Percentiles rank a stretch among this genome's conserved stretches.
phyloP scores from a whole-genome alignment of 1,139 yeast genomes.

The Candida frijolesensis region DNA sequence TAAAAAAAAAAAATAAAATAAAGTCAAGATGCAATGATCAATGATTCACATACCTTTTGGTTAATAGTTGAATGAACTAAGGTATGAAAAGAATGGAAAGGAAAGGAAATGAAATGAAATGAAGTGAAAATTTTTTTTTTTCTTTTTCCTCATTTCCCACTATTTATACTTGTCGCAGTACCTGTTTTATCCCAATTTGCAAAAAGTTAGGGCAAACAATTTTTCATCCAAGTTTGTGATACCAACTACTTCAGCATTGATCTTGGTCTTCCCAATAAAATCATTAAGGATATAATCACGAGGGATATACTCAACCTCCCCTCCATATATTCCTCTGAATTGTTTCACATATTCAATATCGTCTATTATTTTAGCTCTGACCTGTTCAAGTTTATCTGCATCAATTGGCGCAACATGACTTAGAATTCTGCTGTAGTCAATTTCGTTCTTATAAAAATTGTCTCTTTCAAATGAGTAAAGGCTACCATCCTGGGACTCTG shows the following conservation, averaged over 20 bases:
- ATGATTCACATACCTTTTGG: background rate
- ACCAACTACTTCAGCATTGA: constrained; percentile 11
- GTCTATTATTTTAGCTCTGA: constrained; percentile 7
- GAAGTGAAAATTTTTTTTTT: background rate
- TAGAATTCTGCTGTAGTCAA: constrained; percentile 11
- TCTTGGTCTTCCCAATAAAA: constrained; percentile 8
- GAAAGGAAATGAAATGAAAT: constrained; percentile 1
- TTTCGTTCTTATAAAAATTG: constrained; percentile 31
- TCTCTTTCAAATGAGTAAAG: constrained; percentile 36
- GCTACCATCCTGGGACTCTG: constrained; percentile 5
- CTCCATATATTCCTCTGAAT: constrained; percentile 1
- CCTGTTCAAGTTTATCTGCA: background rate
- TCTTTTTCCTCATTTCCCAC: background rate
- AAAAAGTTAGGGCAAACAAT: constrained; percentile 9
- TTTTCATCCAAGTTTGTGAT: constrained; percentile 3
- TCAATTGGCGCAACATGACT: constrained; percentile 2
- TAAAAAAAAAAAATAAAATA: constrained; percentile 3
- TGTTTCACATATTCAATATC: constrained; percentile 9
- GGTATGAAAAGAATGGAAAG: background rate
- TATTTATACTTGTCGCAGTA: background rate
- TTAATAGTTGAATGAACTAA: background rate
- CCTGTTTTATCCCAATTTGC: constrained; percentile 6
- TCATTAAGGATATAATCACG: constrained; percentile 11
- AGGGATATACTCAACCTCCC: constrained; percentile 9
- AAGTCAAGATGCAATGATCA: background rate